Evolutionary conservation across 441 rosid species (phyloP).

Genomic region (Jatropha multifida): DNA sequence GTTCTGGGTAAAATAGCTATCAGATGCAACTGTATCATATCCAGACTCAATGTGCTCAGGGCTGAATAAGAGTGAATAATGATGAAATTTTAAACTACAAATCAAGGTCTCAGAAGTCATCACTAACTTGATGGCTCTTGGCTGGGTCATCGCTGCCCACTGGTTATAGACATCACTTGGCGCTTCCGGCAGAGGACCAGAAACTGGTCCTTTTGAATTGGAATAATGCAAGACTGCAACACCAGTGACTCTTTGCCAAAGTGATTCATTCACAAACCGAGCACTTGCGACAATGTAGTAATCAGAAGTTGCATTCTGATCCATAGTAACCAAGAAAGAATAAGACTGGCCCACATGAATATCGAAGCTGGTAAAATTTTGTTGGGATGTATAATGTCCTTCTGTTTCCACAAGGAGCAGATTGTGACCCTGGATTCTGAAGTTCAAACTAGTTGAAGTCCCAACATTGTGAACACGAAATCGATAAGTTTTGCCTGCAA

Average conservation of each 20-base stretch:
- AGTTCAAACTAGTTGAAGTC: slow-evolving; percentile 78
- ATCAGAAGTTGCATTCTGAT: slow-evolving; percentile 78
- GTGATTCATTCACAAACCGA: slow-evolving; percentile 80
- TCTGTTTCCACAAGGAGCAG: slow-evolving; percentile 84
- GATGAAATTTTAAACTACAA: background rate
- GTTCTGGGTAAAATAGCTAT: background rate
- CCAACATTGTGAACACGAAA: slow-evolving; percentile 89
- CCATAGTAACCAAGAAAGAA: slow-evolving; percentile 87
- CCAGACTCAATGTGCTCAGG: background rate
- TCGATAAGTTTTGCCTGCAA: slow-evolving; percentile 84
- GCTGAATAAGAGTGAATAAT: background rate
- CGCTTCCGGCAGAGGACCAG: slow-evolving; percentile 81
- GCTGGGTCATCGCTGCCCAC: slow-evolving; percentile 85
- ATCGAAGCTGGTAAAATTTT: slow-evolving; percentile 72
- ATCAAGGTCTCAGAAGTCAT: slow-evolving; percentile 2
- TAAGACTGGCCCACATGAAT: slow-evolving; percentile 91
- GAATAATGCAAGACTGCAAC: slow-evolving; percentile 90
- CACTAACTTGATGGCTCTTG: slow-evolving; percentile 71
- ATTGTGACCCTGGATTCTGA: slow-evolving; percentile 89
- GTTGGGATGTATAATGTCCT: slow-evolving; percentile 65
- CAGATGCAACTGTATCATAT: background rate
- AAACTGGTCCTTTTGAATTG: slow-evolving; percentile 76
- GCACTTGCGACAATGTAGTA: slow-evolving; percentile 96
- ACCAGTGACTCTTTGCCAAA: slow-evolving; percentile 90
- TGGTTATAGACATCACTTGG: slow-evolving; percentile 62